Percentiles rank a stretch among this genome's conserved stretches.
These are phyloP conservation scores for Athelia sp. DNA, from an alignment of 1,284 basidiomycete species.

Conservation along the genomic window DNA sequence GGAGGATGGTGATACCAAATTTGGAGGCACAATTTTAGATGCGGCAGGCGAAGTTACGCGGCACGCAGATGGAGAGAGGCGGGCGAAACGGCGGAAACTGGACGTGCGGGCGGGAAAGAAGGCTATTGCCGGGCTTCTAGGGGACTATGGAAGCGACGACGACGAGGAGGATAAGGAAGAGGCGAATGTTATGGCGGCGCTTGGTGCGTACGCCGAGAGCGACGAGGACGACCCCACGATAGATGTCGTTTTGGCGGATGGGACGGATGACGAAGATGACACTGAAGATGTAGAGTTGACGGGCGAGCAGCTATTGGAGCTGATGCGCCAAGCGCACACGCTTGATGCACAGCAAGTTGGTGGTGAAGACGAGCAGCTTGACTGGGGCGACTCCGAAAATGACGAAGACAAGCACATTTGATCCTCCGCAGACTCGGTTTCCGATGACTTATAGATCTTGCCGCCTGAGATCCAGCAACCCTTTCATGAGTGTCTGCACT, in stretches of 20 bases:
- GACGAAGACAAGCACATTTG: constrained; percentile 23
- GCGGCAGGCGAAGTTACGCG: constrained; percentile 36
- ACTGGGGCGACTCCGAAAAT: constrained; percentile 57
- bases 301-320: constrained; percentile 42
- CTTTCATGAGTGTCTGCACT: constrained; percentile 76
- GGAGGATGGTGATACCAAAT: constrained; percentile 45
- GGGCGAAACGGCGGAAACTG: constrained; percentile 49
- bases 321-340: constrained; percentile 38
- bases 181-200: constrained; percentile 35
- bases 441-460: constrained; percentile 42
- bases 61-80: constrained; percentile 25
- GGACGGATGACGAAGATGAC: constrained; percentile 20
- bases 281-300: constrained; percentile 32
- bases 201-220: constrained; percentile 54
- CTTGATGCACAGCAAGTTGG: constrained; percentile 15
- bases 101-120: constrained; percentile 44
- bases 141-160: constrained; percentile 62
- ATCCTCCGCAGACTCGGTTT: neutral
- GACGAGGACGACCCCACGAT: constrained; percentile 34
- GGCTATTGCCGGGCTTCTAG: constrained; percentile 53
- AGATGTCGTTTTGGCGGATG: constrained; percentile 22
- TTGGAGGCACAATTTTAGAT: constrained; percentile 54
- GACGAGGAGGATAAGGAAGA: constrained; percentile 36
- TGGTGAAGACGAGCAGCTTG: constrained; percentile 49
- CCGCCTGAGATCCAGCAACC: constrained; percentile 64